Percentiles rank a stretch among this genome's conserved stretches.
Evolutionary conservation across 148 eudicot species (phyloP).

Genomic region (Rhododendron mucronatum): DNA sequence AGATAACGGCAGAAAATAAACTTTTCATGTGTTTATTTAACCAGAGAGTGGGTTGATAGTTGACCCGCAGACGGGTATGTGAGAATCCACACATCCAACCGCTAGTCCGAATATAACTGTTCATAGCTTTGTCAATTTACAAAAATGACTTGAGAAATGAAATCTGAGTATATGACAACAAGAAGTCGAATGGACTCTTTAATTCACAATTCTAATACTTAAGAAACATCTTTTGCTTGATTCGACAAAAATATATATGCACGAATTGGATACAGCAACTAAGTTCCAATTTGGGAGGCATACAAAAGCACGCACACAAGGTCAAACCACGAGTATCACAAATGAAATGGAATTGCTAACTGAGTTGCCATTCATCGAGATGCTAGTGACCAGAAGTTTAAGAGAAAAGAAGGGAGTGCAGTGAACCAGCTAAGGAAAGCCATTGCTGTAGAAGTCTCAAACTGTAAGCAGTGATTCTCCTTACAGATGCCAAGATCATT

Average conservation of each 20-base stretch:
- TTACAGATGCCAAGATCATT: constrained; percentile 64
- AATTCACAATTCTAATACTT: not conserved
- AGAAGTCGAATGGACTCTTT: not conserved
- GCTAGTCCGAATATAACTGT: not conserved
- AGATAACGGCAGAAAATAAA: not conserved
- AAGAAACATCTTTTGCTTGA: not conserved
- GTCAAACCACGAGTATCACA: not conserved
- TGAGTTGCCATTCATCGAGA: constrained; percentile 35
- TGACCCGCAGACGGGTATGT: not conserved
- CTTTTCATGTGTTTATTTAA: not conserved
- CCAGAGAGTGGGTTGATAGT: not conserved
- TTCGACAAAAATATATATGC: not conserved
- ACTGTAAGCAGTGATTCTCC: constrained; percentile 65
- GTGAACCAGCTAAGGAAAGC: constrained; percentile 92
- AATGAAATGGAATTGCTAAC: not conserved
- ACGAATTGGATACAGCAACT: not conserved
- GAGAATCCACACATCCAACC: not conserved
- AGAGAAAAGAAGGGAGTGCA: constrained; percentile 74
- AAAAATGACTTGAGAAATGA: not conserved
- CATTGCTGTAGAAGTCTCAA: constrained; percentile 90
- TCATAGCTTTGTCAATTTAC: not conserved
- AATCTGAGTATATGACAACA: not conserved
- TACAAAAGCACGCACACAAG: not conserved
- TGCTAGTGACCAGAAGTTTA: constrained; percentile 91
- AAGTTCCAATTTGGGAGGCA: not conserved